A percentile compares a stretch with the other conserved stretches of the same genome.
Conservation (phyloP, 2,329 filamentous ascomycete genomes). For the Diaporthe aspalathi region DNA sequence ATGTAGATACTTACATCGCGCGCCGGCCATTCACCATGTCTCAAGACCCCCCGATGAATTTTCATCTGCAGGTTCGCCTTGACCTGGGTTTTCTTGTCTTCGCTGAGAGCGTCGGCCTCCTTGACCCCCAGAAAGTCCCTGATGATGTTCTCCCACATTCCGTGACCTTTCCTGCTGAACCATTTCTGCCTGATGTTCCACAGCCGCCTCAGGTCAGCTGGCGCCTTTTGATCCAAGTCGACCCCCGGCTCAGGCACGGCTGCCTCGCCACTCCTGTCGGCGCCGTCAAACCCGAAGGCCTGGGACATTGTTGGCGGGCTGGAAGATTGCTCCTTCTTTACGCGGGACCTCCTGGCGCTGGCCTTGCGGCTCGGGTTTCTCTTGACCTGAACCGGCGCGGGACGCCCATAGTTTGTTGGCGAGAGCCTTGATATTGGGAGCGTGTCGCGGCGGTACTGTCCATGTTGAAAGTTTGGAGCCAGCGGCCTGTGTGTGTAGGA, state of each 20-base stretch:
- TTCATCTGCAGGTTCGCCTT: slow-evolving; percentile 69
- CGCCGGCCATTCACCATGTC: slow-evolving; percentile 60
- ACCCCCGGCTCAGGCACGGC: slow-evolving; percentile 38
- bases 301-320: slow-evolving; percentile 12
- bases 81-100: slow-evolving; percentile 61
- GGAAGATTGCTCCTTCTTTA: slow-evolving; percentile 25
- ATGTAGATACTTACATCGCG: slow-evolving; percentile 61
- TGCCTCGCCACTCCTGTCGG: neutral
- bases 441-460: slow-evolving; percentile 31
- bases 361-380: slow-evolving; percentile 32
- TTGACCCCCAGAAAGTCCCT: slow-evolving; percentile 55
- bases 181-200: slow-evolving; percentile 61
- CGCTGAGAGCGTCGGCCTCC: slow-evolving; percentile 68
- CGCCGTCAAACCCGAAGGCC: neutral
- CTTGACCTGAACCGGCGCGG: slow-evolving; percentile 17
- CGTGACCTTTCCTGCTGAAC: slow-evolving; percentile 62
- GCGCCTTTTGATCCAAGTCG: slow-evolving; percentile 57
- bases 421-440: slow-evolving; percentile 32
- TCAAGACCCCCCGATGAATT: slow-evolving; percentile 61
- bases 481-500: slow-evolving; percentile 36
- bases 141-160: slow-evolving; percentile 69
- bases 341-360: neutral
- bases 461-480: slow-evolving; percentile 13
- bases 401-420: slow-evolving; percentile 14
- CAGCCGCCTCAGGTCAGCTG: slow-evolving; percentile 61